phyloP scores from a whole-genome alignment of 2,329 filamentous ascomycete species.

The Ploettnerulaceae sp. region DNA sequence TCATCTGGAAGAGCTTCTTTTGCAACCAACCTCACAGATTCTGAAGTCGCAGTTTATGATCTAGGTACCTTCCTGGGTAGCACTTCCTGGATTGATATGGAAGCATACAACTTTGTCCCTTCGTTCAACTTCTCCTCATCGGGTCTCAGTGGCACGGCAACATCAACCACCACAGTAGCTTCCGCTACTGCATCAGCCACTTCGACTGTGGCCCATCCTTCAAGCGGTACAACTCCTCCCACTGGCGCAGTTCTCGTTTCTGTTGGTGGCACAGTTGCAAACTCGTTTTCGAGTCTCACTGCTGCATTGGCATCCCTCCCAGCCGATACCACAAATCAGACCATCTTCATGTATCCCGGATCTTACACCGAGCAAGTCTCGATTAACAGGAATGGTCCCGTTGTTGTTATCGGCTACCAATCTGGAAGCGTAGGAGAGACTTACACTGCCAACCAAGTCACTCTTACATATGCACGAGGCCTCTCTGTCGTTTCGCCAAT shows the following conservation, averaged over 20 bases:
- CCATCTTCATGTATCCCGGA: slow-evolving; percentile 50
- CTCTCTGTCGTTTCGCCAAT: slow-evolving; percentile 24
- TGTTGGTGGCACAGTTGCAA: slow-evolving; percentile 21
- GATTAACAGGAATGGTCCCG: slow-evolving; percentile 31
- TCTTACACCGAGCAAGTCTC: slow-evolving; percentile 49
- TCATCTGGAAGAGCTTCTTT: slow-evolving; percentile 5
- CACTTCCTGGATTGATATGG: slow-evolving; percentile 9
- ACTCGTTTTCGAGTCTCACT: slow-evolving; percentile 16
- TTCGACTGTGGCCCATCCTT: slow-evolving; percentile 36
- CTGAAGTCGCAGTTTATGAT: slow-evolving; percentile 4
- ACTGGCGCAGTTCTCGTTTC: slow-evolving; percentile 41
- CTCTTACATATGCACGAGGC: slow-evolving; percentile 32
- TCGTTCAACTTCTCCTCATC: slow-evolving; percentile 31
- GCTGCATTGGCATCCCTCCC: slow-evolving; percentile 17
- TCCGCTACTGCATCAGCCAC: slow-evolving; percentile 28
- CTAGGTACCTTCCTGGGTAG: slow-evolving; percentile 7
- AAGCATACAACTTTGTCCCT: slow-evolving; percentile 37
- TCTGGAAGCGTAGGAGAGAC: slow-evolving; percentile 12
- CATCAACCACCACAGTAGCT: slow-evolving; percentile 22
- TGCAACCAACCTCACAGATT: slow-evolving; percentile 7
- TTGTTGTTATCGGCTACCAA: slow-evolving; percentile 39
- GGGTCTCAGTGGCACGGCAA: slow-evolving; percentile 9
- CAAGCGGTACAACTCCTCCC: slow-evolving; percentile 39
- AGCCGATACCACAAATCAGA: slow-evolving; percentile 30
- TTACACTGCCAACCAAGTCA: slow-evolving; percentile 32